Percentiles rank a stretch among this genome's conserved stretches.
Conservation (phyloP, 805 yeast genomes). For the Starmera pachycereana region DNA sequence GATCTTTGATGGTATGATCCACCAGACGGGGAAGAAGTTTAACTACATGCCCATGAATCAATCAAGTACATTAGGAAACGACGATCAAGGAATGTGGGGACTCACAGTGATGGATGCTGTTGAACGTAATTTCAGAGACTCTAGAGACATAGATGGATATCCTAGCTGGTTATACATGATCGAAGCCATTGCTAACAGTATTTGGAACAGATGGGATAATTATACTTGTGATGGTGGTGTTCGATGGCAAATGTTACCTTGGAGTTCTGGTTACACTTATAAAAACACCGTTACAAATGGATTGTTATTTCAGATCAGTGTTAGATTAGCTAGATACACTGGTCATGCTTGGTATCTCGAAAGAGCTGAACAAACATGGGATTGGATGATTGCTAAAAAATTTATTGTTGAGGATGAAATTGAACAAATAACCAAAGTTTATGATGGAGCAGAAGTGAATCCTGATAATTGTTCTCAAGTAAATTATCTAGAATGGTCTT, state of each 20-base stretch:
- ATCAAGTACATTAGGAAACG: constrained; percentile 58
- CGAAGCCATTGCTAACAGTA: constrained; percentile 54
- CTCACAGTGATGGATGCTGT: constrained; percentile 53
- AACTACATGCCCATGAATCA: constrained; percentile 55
- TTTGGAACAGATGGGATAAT: constrained; percentile 53
- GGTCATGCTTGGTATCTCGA: constrained; percentile 44
- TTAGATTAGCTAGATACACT: constrained; percentile 54
- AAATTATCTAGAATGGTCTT: constrained; percentile 49
- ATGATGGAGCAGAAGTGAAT: constrained; percentile 50
- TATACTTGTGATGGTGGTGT: constrained; percentile 51
- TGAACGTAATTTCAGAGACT: constrained; percentile 45
- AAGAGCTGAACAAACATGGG: constrained; percentile 43
- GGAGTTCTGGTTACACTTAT: constrained; percentile 61
- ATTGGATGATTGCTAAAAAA: constrained; percentile 46
- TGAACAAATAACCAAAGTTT: constrained; percentile 24
- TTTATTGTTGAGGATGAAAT: constrained; percentile 29
- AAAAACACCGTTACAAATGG: constrained; percentile 58
- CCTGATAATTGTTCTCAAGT: constrained; percentile 34
- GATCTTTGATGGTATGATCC: constrained; percentile 43
- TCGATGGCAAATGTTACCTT: constrained; percentile 64
- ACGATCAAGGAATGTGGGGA: constrained; percentile 70
- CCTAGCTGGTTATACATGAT: constrained; percentile 49
- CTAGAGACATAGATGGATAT: constrained; percentile 24
- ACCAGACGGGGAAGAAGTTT: constrained; percentile 34
- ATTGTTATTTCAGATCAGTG: constrained; percentile 51